Conservation (phyloP, 2,329 filamentous ascomycete genomes). For the Ploettnerulaceae sp. region DNA sequence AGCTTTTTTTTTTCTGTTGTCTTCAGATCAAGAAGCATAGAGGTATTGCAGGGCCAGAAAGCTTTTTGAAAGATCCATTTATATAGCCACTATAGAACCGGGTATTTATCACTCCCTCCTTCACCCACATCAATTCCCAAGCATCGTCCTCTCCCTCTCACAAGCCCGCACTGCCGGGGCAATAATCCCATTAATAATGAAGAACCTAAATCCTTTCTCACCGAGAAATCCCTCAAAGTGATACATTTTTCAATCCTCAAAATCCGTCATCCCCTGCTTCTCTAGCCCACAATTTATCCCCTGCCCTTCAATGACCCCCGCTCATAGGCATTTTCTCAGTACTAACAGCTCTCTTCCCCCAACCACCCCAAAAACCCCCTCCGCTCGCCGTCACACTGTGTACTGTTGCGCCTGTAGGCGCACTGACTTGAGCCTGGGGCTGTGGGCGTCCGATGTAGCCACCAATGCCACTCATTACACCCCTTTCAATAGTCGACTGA, state of each 20-base stretch:
- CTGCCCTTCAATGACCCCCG: neutral
- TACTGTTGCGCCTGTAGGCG: slow-evolving; percentile 26
- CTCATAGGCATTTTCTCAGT: slow-evolving; percentile 6
- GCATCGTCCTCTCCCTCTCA: too few relatives aligned
- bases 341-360: slow-evolving; percentile 29
- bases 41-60: too few relatives aligned
- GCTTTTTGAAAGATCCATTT: too few relatives aligned
- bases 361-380: slow-evolving; percentile 50
- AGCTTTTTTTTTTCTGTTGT: too few relatives aligned
- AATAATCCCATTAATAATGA: too few relatives aligned
- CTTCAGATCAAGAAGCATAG: too few relatives aligned
- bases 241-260: neutral
- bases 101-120: neutral
- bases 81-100: neutral
- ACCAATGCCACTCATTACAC: slow-evolving; percentile 7
- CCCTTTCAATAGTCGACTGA: slow-evolving; percentile 18
- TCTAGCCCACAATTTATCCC: neutral
- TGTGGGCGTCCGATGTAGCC: slow-evolving; percentile 6
- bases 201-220: neutral
- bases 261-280: neutral
- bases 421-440: slow-evolving; percentile 11
- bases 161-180: too few relatives aligned
- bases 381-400: slow-evolving; percentile 29
- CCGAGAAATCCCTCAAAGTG: neutral
- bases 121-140: neutral